A percentile compares a stretch with the other conserved stretches of the same genome.
Evolutionary conservation across 768 basidiomycete species (phyloP).

Genomic region (Tremella yokohamensis): DNA sequence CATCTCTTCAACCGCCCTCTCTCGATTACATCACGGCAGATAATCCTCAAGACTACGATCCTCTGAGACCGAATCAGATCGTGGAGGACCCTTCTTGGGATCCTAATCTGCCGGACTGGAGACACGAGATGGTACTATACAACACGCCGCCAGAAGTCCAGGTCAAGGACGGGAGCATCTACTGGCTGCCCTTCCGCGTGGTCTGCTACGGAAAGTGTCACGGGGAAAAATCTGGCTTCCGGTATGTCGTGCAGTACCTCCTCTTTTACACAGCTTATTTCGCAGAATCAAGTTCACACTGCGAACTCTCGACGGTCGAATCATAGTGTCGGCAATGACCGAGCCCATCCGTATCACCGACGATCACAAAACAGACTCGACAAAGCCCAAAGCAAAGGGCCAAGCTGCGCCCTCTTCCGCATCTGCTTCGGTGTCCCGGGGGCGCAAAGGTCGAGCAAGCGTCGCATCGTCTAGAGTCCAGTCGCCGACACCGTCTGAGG

Average conservation of each 20-base stretch:
- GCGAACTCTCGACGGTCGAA: slow-evolving; percentile 70
- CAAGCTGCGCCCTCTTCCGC: slow-evolving; percentile 13
- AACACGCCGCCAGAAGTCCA: slow-evolving; percentile 88
- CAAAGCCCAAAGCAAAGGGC: slow-evolving; percentile 26
- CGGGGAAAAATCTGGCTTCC: slow-evolving; percentile 92
- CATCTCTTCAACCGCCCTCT: slow-evolving; percentile 23
- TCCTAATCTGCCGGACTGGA: slow-evolving; percentile 45
- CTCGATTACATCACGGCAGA: slow-evolving; percentile 35
- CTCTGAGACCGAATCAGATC: slow-evolving; percentile 26
- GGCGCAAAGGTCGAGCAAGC: slow-evolving; percentile 24
- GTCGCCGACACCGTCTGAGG: slow-evolving; percentile 40
- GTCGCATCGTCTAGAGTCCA: slow-evolving; percentile 30
- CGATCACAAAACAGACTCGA: slow-evolving; percentile 80
- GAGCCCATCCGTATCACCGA: slow-evolving; percentile 98
- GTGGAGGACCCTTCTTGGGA: slow-evolving; percentile 45
- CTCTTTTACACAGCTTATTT: slow-evolving; percentile 5
- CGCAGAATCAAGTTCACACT: slow-evolving; percentile 76
- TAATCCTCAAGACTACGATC: slow-evolving; percentile 42
- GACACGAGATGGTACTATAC: slow-evolving; percentile 76
- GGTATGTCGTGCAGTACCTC: slow-evolving; percentile 37
- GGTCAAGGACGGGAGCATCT: slow-evolving; percentile 77
- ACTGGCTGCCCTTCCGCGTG: slow-evolving; percentile 81
- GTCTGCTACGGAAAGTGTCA: slow-evolving; percentile 99
- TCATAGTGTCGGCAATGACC: slow-evolving; percentile 76
- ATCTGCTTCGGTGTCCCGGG: slow-evolving; percentile 18